Base-by-base conservation (phyloP, 306 rosid species). In the Argentina anserina region DNA sequence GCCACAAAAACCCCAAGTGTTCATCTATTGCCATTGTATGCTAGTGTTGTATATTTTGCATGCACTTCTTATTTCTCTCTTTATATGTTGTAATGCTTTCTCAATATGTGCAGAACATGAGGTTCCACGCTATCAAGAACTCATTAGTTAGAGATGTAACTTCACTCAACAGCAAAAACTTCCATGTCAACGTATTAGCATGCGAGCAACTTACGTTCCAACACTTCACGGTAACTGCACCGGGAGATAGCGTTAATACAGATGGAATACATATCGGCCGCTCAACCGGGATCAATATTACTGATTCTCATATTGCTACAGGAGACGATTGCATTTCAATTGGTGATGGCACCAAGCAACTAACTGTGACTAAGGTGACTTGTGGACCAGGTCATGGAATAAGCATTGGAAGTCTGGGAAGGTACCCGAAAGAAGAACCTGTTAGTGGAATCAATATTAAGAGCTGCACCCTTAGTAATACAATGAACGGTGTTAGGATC, bases 31-130 rank as follows among this genome's bases (percentile, higher is more conserved):
- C 45, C 31, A 34, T 34, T 34, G 65, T 59, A 59, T 13, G 39
- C 64, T 58, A 28, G 18, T 9, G 8, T 52, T 23, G 9, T 52
- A 2, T 52, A n/a, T 50, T 12, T 13, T 52, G 11, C 56, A 2
- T 5, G 23, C 23, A 0, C 21, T 53, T 9, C n/a, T 52, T 52
- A n/a, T 18, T 20, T 1, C 21, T 50, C 58, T 50, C 33, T 55
- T 3, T 23, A 13, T 0, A 52, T 58, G 1, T 12, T 10, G 1
- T 58, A 20, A 13, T 34, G 17, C 15, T 70, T 23, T 69, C 45
- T 47, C 17, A 20, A 49, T 41, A 9, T n/a, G 9, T 39, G 36
- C 77, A 85, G 88, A 88, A 75, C 21, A 29, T 85, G 4, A 81
- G 88, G 28, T 83, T 85, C 36, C 61, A 55, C 7, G 2, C 29